Evolutionary conservation across 1,139 yeast genomes (phyloP), one percentile per base, ranked within the genome.

Genomic region (Oligophagozyma castellii): DNA sequence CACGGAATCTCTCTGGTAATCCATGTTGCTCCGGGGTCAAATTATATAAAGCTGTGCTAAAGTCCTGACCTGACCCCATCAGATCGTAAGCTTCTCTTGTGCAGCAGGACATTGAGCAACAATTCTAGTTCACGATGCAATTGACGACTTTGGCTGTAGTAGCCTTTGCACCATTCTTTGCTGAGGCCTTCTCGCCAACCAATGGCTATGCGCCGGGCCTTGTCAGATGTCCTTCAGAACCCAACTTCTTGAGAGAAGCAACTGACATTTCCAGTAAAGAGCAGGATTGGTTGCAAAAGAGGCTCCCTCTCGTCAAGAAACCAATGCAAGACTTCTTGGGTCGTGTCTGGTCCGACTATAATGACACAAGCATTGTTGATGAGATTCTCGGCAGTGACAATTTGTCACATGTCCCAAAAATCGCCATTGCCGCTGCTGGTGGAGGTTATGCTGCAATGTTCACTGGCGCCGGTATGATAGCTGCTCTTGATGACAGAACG

Each of bases 381-480:
- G 31, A 63, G 58, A 32, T 40, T 15, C 34, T 40, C 29, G 23
- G 29, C 21, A 23, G 30, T 24, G 15, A 25, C 14, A 30, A 26
- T 20, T 20, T 14, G 16, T 25, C 29, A 16, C 12, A 22, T 20
- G 33, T 37, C 7, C 51, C 51, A 19, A 44, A 37, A 30, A 61
- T 81, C 30, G 95, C 76, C 3, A 48, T 81, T 12, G 83, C 93
- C 2, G 77, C 80, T 49, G 72, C 86, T 4, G 95, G 95, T 21
- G 95, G 95, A 46, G 93, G 95, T 3, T 83, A 79, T 55, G 65
- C 95, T 33, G 93, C 95, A 24, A 79, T 81, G 93, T 58, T 83
- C 27, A 57, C 63, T 33, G 94, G 93, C 7, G 94, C 93, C 2
- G 95, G 95, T 18, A 73, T 74, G 49, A 54, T 81, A 23, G 59